Evolutionary conservation across 1,284 basidiomycete genomes (phyloP), one percentile per base, ranked within the genome.

Genomic region (Boletus smithii): DNA sequence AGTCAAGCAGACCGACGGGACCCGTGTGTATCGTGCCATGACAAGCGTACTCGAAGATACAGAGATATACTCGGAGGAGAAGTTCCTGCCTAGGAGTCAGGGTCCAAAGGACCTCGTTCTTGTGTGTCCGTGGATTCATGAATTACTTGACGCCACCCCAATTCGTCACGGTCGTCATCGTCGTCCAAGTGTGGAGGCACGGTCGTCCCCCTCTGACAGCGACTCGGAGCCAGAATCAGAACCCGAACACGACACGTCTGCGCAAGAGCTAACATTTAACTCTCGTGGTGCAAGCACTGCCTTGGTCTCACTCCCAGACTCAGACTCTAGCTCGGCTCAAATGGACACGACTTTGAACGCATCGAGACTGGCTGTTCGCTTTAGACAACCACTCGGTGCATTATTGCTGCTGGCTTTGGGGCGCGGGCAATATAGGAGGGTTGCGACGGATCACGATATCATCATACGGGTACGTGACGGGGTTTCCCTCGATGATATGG

Each of bases 91-190:
- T 3, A 34, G 27, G 11, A 3, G 1, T 14, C 57, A 37, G 17
- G 11, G 4, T 13, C 22, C 39, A 4, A 23, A 34, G 9, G 44
- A 49, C 8, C 17, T 59, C 0, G 17, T 60, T 16, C 52, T 62
- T 5, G 55, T 44, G 4, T 62, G 42, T 23, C 58, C 55, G 5
- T 59, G 57, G 60, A 47, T 59, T 11, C 20, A 49, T 33, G 57
- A 55, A 22, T 31, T 59, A 0, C 49, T 55, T 2, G 46, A 29
- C 2, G 22, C 14, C 0, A 13, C 14, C 6, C 32, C 44, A 1
- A 6, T 5, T 29, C 20, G 8, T 29, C 22, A 20, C 8, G 4
- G 27, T 13, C 13, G 9, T 2, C 14, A 11, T 13, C 20, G 16
- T 33, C 31, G 4, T 16, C 13, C 18, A 10, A 17, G 8, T 13